Evolutionary conservation across 768 basidiomycete genomes (phyloP).

Genomic region (Amanita subjunquillea): DNA sequence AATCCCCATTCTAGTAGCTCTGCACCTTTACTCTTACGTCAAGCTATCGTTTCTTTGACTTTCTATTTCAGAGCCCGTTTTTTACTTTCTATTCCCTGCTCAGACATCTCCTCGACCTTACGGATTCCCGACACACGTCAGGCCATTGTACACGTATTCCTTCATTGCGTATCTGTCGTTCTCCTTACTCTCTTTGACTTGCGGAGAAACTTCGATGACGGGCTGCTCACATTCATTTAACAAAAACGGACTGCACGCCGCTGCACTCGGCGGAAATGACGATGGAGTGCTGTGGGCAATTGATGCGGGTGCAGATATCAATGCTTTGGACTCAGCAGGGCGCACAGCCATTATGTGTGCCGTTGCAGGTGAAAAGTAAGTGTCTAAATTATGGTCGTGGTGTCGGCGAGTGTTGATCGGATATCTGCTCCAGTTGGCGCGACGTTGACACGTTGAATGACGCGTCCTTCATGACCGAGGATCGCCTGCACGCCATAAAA

Average conservation of each 20-base stretch:
- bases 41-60: not conserved
- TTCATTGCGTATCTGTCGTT: not conserved
- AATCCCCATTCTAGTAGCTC: not conserved
- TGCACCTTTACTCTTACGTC: not conserved
- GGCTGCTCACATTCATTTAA: slow-evolving; percentile 19
- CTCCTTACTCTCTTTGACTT: not conserved
- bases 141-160: not conserved
- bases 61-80: slow-evolving; percentile 1
- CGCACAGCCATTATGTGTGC: slow-evolving; percentile 59
- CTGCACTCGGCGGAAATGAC: slow-evolving; percentile 47
- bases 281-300: slow-evolving; percentile 43
- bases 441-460: slow-evolving; percentile 51
- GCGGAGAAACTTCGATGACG: slow-evolving; percentile 12
- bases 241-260: slow-evolving; percentile 37
- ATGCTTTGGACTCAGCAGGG: slow-evolving; percentile 49
- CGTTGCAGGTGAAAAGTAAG: slow-evolving; percentile 64
- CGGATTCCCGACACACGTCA: not conserved
- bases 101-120: not conserved
- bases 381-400: slow-evolving; percentile 7
- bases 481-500: slow-evolving; percentile 48
- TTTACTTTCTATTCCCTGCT: not conserved
- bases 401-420: slow-evolving; percentile 1
- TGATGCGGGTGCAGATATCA: slow-evolving; percentile 54
- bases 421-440: slow-evolving; percentile 42
- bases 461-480: slow-evolving; percentile 54